Conservation (phyloP, 2,329 filamentous ascomycete genomes). For the Iodosphaeria phyllophila region DNA sequence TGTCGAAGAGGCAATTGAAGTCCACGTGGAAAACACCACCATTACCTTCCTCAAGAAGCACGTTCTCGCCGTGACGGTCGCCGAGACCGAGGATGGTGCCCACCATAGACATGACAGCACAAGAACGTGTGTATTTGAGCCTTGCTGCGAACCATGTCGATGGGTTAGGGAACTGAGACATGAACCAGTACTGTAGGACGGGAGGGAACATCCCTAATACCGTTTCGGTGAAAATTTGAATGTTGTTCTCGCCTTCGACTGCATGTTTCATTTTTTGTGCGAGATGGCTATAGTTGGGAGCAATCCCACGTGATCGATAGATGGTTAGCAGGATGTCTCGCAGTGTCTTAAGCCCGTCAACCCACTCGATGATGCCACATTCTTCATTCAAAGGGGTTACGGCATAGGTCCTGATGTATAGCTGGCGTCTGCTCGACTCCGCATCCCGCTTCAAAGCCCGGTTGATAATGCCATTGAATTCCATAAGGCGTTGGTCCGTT, state of each 20-base stretch:
- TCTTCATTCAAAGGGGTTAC: constrained; percentile 96
- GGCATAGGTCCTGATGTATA: constrained; percentile 94
- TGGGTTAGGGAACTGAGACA: constrained; percentile 85
- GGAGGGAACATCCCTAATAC: constrained; percentile 54
- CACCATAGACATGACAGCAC: constrained; percentile 98
- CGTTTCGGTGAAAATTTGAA: constrained; percentile 50
- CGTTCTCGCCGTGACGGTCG: constrained; percentile 93
- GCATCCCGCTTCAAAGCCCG: constrained; percentile 80
- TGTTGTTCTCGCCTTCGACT: constrained; percentile 35
- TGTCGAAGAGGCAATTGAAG: constrained; percentile 99
- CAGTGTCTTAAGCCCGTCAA: constrained; percentile 85
- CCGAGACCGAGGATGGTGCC: constrained; percentile 86
- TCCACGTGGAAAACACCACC: constrained; percentile 95
- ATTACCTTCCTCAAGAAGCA: constrained; percentile 82
- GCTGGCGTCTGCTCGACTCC: constrained; percentile 71
- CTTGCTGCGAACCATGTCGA: constrained; percentile 82
- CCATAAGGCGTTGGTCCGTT: constrained; percentile 96
- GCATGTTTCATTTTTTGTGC: constrained; percentile 45
- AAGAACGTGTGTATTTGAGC: constrained; percentile 77
- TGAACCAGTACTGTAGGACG: constrained; percentile 85
- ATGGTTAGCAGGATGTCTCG: constrained; percentile 73
- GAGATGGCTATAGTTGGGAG: constrained; percentile 51
- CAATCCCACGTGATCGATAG: constrained; percentile 57
- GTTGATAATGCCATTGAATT: constrained; percentile 98
- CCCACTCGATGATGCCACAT: constrained; percentile 96